phyloP scores from a whole-genome alignment of 192 early-diverging fungal genomes.

The Podochytrium sp. region DNA sequence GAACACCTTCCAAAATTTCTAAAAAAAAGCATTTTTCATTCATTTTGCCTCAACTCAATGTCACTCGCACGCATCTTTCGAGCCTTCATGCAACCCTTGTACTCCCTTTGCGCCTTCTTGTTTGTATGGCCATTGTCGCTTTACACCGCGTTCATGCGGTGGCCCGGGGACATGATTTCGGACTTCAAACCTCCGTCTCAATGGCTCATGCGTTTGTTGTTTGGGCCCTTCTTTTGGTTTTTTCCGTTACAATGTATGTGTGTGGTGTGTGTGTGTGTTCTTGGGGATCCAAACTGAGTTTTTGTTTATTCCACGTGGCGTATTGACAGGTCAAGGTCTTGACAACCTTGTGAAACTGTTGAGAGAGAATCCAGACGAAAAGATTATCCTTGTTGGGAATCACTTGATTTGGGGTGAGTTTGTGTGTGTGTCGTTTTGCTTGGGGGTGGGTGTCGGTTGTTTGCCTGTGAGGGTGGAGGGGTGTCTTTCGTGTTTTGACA shows the following conservation, averaged over 20 bases:
- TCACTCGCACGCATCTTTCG: no score
- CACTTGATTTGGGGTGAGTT: conserved; percentile 26
- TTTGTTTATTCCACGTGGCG: no score
- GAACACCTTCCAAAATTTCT: no score
- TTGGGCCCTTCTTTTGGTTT: not conserved
- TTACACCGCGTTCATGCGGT: not conserved
- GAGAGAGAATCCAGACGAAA: not conserved
- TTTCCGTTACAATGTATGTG: not conserved
- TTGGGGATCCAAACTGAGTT: no score
- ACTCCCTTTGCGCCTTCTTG: no score
- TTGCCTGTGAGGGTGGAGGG: not conserved
- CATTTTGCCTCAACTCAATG: no score
- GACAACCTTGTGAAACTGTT: not conserved
- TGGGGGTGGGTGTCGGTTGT: not conserved
- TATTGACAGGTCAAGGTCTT: not conserved
- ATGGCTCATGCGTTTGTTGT: not conserved
- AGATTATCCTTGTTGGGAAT: conserved; percentile 38
- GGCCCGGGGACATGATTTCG: not conserved
- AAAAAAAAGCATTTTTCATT: no score
- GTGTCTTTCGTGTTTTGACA: not conserved
- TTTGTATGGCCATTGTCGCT: no score
- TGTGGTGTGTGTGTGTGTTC: not conserved
- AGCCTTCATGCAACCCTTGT: no score
- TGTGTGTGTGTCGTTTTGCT: not conserved
- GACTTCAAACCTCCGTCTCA: not conserved